Conservation (phyloP, 345 rosid genomes). For the Isatis tinctoria region DNA sequence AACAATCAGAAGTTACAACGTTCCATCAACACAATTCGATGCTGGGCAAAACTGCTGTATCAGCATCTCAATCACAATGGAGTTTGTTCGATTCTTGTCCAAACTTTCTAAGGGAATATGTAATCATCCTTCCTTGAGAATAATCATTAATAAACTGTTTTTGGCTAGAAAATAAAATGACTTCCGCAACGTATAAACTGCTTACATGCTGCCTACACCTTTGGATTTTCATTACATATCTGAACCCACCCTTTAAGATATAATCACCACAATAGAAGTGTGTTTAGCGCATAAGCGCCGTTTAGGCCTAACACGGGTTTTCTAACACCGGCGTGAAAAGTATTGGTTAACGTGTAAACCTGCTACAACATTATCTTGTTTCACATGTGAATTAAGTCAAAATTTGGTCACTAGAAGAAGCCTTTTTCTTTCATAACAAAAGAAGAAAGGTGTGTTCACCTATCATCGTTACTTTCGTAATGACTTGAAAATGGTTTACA, state of each 20-base stretch:
- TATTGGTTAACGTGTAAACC: constrained; percentile 5
- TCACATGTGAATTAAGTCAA: constrained; percentile 4
- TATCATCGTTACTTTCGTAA: constrained; percentile 9
- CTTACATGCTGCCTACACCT: not conserved
- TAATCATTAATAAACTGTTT: no score
- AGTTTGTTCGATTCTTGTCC: no score
- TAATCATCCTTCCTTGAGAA: no score
- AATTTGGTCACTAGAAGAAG: constrained; percentile 4
- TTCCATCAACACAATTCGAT: no score
- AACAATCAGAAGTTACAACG: no score
- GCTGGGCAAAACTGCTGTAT: no score
- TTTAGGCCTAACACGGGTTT: not conserved
- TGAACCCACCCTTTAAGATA: not conserved
- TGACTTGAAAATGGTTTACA: not conserved
- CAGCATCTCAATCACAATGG: no score
- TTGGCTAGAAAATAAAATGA: not conserved
- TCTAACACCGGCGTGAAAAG: not conserved
- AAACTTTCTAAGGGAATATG: no score
- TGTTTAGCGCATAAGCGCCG: not conserved
- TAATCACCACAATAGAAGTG: not conserved
- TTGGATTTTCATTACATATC: not conserved
- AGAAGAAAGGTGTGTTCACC: constrained; percentile 8
- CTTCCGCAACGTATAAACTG: not conserved
- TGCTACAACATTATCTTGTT: not conserved
- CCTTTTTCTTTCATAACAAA: not conserved